Conservation (phyloP, 345 rosid genomes). For the Luvunga scandens region DNA sequence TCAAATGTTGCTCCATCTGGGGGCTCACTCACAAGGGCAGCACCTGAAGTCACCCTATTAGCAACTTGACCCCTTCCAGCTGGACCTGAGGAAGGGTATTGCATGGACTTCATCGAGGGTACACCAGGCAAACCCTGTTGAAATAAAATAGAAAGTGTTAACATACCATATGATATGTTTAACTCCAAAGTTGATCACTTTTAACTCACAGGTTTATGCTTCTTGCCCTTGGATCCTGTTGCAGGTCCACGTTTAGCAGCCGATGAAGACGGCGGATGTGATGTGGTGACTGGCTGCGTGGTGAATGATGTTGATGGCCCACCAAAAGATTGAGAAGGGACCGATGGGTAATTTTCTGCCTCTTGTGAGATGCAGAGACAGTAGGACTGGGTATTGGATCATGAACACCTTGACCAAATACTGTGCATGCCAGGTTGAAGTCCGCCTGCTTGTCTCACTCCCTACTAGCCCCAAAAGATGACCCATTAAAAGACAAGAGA, state of each 20-base stretch:
- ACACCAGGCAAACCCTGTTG: conserved; percentile 55
- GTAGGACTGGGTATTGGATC: conserved; percentile 76
- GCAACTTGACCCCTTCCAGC: conserved; percentile 55
- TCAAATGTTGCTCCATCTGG: conserved; percentile 46
- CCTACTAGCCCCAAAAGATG: conserved; percentile 35
- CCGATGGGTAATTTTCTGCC: conserved; percentile 57
- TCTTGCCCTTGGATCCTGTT: conserved; percentile 62
- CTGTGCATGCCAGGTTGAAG: conserved; percentile 52
- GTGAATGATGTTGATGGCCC: conserved; percentile 60
- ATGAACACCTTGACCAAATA: conserved; percentile 52
- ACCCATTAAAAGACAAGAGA: conserved; percentile 13
- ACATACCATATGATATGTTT: not conserved
- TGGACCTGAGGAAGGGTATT: conserved; percentile 54
- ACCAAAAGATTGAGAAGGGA: conserved; percentile 61
- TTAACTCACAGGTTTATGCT: conserved; percentile 68
- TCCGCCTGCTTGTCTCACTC: conserved; percentile 83
- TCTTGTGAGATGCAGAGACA: conserved; percentile 72
- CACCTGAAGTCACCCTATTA: conserved; percentile 55
- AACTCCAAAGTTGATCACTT: not conserved
- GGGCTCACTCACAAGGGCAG: conserved; percentile 40
- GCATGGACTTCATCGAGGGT: conserved; percentile 56
- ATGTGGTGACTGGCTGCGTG: conserved; percentile 48
- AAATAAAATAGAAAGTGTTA: conserved; percentile 14
- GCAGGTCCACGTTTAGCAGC: conserved; percentile 57
- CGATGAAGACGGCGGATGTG: conserved; percentile 61